Percentiles rank a stretch among this genome's conserved stretches.
Evolutionary conservation across 2,329 filamentous ascomycete species (phyloP).

Genomic region (Fusarium floridanum): DNA sequence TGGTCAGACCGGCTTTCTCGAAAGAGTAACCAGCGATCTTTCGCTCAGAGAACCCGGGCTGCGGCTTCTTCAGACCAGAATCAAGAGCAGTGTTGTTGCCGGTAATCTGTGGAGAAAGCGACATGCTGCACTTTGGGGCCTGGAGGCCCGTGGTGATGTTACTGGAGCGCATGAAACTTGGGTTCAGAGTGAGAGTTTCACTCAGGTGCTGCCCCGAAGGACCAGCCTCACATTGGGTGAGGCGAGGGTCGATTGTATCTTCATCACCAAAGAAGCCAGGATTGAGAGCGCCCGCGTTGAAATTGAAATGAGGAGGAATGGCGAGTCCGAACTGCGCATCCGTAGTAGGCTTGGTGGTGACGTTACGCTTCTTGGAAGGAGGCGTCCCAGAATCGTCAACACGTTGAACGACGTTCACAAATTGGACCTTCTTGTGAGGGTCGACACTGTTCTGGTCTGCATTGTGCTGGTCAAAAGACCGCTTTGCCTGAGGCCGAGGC

Average conservation of each 20-base stretch:
- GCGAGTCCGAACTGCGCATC: background rate
- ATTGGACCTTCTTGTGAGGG: background rate
- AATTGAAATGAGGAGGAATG: background rate
- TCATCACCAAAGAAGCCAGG: background rate
- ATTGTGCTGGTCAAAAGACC: background rate
- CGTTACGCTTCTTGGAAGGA: background rate
- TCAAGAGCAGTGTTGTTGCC: background rate
- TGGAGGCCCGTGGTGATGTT: background rate
- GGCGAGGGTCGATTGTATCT: background rate
- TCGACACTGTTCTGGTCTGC: background rate
- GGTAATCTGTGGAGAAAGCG: background rate
- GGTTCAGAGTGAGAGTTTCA: background rate
- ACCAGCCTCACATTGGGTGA: background rate
- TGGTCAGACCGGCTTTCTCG: conserved; percentile 32
- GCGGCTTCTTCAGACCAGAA: background rate
- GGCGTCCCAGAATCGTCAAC: background rate
- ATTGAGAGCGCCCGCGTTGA: background rate
- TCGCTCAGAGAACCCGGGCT: background rate
- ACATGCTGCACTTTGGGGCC: background rate
- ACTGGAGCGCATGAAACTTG: background rate
- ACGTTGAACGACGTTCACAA: too few relatives aligned
- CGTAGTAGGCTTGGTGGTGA: background rate
- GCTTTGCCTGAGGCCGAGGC: background rate
- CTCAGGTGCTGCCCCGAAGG: background rate
- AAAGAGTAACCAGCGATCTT: background rate